Base-by-base conservation (phyloP, 1,284 basidiomycete genomes). In the Pholiota adiposa region DNA sequence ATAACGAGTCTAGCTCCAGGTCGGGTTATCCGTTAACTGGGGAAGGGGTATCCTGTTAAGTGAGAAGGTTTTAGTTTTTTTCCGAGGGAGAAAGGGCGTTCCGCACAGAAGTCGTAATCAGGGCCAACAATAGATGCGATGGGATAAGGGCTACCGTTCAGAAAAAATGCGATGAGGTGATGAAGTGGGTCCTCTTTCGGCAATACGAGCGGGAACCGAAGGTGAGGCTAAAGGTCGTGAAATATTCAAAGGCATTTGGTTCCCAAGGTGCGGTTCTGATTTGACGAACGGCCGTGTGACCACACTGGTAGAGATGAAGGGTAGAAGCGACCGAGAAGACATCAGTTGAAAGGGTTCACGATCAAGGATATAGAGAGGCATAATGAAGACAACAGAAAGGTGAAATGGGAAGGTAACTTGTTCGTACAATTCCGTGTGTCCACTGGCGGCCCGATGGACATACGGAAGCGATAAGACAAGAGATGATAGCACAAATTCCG, bases 211-310 rank as follows among this genome's bases (percentile, higher is more conserved):
- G 49, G 46, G 41, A 29, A 29, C 60, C 59, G 66, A 59, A 50
- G 57, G 58, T 57, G 63, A 63, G 41, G 46, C 40, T 16, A 58
- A 57, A 44, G 60, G 54, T 46, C 62, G 56, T 59, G 62, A 59
- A 59, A 63, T 60, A 40, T 61, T 62, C 53, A 78, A 54, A 27
- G 76, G 77, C 62, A 73, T 56, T 60, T 73, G 70, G 52, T 68
- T 70, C 27, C 68, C 67, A 8, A 59, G 69, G 25, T 71, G 61
- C 7, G 73, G 73, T 54, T 77, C 73, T 44, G 71, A 71, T 49
- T 58, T 69, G n/a, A 82, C 44, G 21, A 79, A 65, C 14, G 81
- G 81, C 12, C 76, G 70, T 56, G 75, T 73, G 18, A 80, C 75
- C 14, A 82, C 64, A 7, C 66, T 63, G 52, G 14, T 34, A 21